Conservation (phyloP, 192 early-diverging fungal genomes). For the Linnemannia hyalina region DNA sequence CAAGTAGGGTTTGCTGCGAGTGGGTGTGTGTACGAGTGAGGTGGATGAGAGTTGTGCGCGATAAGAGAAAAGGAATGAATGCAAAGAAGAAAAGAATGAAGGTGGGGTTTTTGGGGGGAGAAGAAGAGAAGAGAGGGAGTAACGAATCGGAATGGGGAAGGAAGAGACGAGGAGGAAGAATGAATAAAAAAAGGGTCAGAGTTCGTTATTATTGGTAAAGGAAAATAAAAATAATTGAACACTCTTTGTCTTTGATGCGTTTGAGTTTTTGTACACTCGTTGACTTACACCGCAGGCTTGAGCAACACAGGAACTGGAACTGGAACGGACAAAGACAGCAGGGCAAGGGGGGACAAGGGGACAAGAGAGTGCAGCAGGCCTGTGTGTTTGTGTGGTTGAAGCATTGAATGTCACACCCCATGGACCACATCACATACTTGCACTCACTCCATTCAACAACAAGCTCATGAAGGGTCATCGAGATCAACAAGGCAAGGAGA, state of each 20-base stretch:
- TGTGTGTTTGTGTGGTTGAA: not conserved
- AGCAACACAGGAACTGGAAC: no score
- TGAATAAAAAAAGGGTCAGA: no score
- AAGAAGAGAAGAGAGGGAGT: not conserved
- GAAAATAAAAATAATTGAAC: no score
- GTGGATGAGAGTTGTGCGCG: no score
- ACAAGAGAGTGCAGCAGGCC: no score
- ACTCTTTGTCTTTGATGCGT: not conserved
- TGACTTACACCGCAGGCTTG: no score
- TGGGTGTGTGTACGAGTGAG: not conserved
- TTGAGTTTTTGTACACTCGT: not conserved
- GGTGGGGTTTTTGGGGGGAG: not conserved
- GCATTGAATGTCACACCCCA: not conserved
- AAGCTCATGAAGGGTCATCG: no score
- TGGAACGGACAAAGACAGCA: no score
- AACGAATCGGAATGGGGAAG: not conserved
- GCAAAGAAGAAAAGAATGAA: not conserved
- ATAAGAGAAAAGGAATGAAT: not conserved
- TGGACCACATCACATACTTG: not conserved
- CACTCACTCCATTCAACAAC: not conserved
- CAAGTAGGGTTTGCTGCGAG: not conserved
- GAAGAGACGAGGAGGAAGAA: not conserved
- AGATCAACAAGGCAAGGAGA: not conserved
- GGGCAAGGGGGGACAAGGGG: slow-evolving; percentile 6
- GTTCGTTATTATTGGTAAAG: no score